phyloP scores from a whole-genome alignment of 1,284 basidiomycete species.

The Moesziomyces parantarcticus region DNA sequence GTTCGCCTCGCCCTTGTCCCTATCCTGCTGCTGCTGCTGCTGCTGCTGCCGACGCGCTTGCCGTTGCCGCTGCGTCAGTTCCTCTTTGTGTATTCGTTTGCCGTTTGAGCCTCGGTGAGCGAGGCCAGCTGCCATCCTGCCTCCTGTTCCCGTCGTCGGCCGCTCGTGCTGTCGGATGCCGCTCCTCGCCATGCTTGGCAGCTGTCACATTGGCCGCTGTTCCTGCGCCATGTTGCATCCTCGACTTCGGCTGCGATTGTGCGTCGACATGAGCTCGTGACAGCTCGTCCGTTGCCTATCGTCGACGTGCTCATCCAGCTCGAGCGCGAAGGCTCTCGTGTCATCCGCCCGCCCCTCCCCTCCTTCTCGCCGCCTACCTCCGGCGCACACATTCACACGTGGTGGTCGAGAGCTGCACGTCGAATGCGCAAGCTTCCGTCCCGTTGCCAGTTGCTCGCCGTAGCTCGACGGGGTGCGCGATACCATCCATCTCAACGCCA shows the following conservation, averaged over 20 bases:
- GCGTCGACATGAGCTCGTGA: neutral
- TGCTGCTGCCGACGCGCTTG: neutral
- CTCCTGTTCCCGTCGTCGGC: no score
- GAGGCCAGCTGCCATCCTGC: neutral
- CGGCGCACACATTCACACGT: neutral
- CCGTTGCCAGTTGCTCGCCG: neutral
- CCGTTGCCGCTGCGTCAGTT: neutral
- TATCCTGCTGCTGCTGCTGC: constrained; percentile 10
- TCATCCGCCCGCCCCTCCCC: neutral
- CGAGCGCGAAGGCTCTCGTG: neutral
- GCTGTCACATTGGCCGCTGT: neutral
- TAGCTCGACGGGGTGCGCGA: neutral
- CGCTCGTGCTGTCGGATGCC: no score
- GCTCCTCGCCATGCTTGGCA: neutral
- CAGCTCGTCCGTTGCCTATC: neutral
- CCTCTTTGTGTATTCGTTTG: neutral
- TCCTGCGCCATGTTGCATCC: neutral
- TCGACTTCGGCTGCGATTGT: neutral
- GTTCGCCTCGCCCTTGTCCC: constrained; percentile 10
- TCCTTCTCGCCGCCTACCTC: neutral
- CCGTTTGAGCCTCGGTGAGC: neutral
- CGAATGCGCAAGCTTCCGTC: neutral
- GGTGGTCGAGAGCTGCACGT: neutral
- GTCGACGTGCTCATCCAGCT: neutral
- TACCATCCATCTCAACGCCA: neutral